Percentiles rank a stretch among this genome's conserved stretches.
phyloP scores from a whole-genome alignment of 352 stramenopile genomes.

The Plasmopara muralis region DNA sequence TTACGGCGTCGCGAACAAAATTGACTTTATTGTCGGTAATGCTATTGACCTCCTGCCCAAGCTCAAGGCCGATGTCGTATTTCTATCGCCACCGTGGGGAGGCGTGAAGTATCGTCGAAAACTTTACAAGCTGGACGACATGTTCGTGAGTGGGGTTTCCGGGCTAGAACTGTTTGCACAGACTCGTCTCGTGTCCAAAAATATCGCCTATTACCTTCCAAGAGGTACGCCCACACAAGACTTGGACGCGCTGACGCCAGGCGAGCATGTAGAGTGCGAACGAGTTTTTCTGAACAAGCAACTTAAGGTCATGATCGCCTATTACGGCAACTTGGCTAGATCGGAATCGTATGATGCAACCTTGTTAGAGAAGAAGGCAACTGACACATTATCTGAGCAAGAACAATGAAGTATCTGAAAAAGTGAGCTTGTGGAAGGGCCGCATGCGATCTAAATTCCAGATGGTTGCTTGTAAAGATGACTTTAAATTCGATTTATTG shows the following conservation, averaged over 20 bases:
- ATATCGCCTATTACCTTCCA: constrained; percentile 82
- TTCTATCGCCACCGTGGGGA: constrained; percentile 90
- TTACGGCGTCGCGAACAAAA: constrained; percentile 86
- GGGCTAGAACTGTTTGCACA: constrained; percentile 60
- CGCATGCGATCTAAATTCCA: constrained; percentile 4
- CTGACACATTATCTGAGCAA: not conserved
- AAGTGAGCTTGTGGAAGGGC: no score
- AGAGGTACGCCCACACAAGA: constrained; percentile 51
- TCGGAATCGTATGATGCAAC: not conserved
- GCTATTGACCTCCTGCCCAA: constrained; percentile 69
- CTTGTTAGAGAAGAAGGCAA: not conserved
- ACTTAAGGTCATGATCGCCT: constrained; percentile 75
- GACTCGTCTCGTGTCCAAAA: constrained; percentile 48
- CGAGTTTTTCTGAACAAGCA: constrained; percentile 75
- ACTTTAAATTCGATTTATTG: constrained; percentile 52
- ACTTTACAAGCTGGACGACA: constrained; percentile 52
- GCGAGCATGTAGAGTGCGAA: constrained; percentile 64
- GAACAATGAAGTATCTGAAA: not conserved
- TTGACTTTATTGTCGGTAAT: constrained; percentile 90
- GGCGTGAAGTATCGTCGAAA: constrained; percentile 67
- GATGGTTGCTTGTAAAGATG: not conserved
- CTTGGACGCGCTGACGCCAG: constrained; percentile 42
- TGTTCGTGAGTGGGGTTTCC: constrained; percentile 52
- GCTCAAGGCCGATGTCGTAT: constrained; percentile 81
- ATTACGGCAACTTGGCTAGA: constrained; percentile 58